phyloP scores from a whole-genome alignment of 2,329 filamentous ascomycete genomes.

The Phaeosphaeriaceae sp. region DNA sequence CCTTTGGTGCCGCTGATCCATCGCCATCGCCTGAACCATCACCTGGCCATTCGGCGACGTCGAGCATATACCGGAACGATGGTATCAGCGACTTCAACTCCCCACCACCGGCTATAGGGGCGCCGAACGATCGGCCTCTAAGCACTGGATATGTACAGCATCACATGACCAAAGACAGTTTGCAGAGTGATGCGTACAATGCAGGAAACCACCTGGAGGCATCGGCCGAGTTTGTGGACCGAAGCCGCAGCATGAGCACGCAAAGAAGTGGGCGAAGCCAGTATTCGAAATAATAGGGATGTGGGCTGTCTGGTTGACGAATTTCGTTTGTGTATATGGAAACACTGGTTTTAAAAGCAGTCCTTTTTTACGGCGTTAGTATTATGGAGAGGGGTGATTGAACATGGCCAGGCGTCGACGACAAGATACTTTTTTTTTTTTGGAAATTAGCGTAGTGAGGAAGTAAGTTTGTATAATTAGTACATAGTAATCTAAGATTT shows the following conservation, averaged over 20 bases:
- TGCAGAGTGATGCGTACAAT: conserved; percentile 41
- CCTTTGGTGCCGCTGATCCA: conserved; percentile 45
- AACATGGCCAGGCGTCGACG: conserved; percentile 12
- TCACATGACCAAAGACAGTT: conserved; percentile 46
- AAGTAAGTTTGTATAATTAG: background rate
- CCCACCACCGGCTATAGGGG: conserved; percentile 26
- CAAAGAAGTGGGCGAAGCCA: conserved; percentile 32
- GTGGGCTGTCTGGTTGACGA: conserved; percentile 21
- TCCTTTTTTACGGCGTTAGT: conserved; percentile 14
- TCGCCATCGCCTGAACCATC: conserved; percentile 46
- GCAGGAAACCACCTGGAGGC: conserved; percentile 42
- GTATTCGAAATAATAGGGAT: conserved; percentile 6
- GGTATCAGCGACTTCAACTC: conserved; percentile 24
- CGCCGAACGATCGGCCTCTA: conserved; percentile 33
- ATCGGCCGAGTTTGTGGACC: conserved; percentile 46
- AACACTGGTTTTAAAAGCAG: conserved; percentile 19
- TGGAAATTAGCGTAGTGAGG: conserved; percentile 1
- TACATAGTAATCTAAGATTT: too few species aligned
- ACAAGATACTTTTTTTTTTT: background rate
- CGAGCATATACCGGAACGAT: conserved; percentile 40
- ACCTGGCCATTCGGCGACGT: conserved; percentile 42
- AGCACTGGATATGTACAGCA: conserved; percentile 50
- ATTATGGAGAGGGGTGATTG: background rate
- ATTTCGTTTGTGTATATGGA: conserved; percentile 31
- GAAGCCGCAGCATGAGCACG: conserved; percentile 43